Conservation (phyloP, 2,329 filamentous ascomycete species). For the Aspergillus amoenus region DNA sequence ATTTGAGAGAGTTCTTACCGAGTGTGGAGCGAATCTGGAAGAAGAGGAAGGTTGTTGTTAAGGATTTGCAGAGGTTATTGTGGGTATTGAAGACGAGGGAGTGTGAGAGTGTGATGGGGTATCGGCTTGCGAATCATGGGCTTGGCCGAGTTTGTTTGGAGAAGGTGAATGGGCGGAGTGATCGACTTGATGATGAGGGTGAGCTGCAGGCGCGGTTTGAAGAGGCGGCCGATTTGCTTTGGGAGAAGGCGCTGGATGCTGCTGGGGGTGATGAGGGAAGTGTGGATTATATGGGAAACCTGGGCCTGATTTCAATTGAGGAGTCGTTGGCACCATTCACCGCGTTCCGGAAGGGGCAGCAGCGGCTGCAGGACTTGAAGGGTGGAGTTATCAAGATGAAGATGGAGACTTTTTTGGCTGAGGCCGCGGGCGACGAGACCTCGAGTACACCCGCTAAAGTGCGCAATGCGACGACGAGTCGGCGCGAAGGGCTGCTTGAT, state of each 20-base stretch:
- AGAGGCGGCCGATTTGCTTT: conserved; percentile 46
- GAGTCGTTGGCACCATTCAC: conserved; percentile 37
- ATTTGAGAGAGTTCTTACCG: conserved; percentile 61
- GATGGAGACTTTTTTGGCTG: conserved; percentile 30
- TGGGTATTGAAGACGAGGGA: conserved; percentile 56
- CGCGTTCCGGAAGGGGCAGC: conserved; percentile 40
- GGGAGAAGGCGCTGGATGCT: conserved; percentile 41
- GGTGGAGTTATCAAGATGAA: conserved; percentile 39
- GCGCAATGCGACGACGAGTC: conserved; percentile 29
- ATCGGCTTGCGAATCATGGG: conserved; percentile 43
- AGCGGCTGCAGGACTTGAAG: conserved; percentile 41
- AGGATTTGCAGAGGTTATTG: conserved; percentile 66
- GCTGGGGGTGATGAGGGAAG: conserved; percentile 32
- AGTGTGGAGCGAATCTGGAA: conserved; percentile 70
- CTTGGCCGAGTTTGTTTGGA: conserved; percentile 42
- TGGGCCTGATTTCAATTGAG: conserved; percentile 36
- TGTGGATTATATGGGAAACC: conserved; percentile 33
- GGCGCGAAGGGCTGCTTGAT: conserved; percentile 67
- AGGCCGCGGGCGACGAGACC: conserved; percentile 17
- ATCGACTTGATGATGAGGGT: conserved; percentile 43
- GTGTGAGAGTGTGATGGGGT: conserved; percentile 24
- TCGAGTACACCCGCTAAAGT: conserved; percentile 22
- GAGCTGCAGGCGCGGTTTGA: conserved; percentile 53
- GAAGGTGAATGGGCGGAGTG: conserved; percentile 18
- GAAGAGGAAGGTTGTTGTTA: conserved; percentile 64